Conservation (phyloP, 2,329 filamentous ascomycete genomes). For the Colletotrichum limetticola region DNA sequence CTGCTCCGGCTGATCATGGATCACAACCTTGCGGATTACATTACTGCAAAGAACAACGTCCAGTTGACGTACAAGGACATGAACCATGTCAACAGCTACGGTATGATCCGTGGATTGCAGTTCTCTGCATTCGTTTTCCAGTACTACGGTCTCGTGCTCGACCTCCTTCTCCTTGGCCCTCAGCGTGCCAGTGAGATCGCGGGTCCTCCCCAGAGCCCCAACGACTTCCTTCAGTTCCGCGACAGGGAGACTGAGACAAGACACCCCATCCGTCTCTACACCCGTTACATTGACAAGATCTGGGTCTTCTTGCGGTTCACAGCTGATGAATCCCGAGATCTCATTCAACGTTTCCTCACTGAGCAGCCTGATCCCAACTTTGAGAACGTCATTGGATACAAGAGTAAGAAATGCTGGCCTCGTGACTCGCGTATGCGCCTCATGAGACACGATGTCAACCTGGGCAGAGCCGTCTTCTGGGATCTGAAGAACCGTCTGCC, state of each 20-base stretch:
- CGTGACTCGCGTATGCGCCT: slow-evolving; percentile 96
- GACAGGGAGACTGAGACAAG: slow-evolving; percentile 91
- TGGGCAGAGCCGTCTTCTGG: slow-evolving; percentile 98
- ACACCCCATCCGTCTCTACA: slow-evolving; percentile 98
- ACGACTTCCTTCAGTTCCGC: slow-evolving; percentile 97
- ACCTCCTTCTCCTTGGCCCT: slow-evolving; percentile 89
- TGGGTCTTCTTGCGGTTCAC: slow-evolving; percentile 97
- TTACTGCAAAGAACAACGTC: slow-evolving; percentile 99
- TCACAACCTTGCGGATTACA: slow-evolving; percentile 98
- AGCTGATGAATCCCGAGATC: slow-evolving; percentile 91
- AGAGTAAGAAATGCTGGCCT: slow-evolving; percentile 99
- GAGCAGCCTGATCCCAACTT: slow-evolving; percentile 99
- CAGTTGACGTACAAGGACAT: slow-evolving; percentile 99
- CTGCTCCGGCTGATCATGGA: slow-evolving; percentile 97
- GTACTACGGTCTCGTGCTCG: slow-evolving; percentile 95
- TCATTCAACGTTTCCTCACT: slow-evolving; percentile 97
- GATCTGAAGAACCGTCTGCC: slow-evolving; percentile 97
- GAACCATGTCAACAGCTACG: slow-evolving; percentile 99
- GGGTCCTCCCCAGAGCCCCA: slow-evolving; percentile 90
- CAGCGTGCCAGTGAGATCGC: slow-evolving; percentile 98
- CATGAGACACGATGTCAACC: slow-evolving; percentile 98
- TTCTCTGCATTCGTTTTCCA: slow-evolving; percentile 99
- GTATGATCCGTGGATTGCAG: slow-evolving; percentile 96
- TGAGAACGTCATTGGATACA: slow-evolving; percentile 98
- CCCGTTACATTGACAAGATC: slow-evolving; percentile 96